Base-by-base conservation (phyloP, 2,329 filamentous ascomycete genomes). In the Cladobotryum protrusum region DNA sequence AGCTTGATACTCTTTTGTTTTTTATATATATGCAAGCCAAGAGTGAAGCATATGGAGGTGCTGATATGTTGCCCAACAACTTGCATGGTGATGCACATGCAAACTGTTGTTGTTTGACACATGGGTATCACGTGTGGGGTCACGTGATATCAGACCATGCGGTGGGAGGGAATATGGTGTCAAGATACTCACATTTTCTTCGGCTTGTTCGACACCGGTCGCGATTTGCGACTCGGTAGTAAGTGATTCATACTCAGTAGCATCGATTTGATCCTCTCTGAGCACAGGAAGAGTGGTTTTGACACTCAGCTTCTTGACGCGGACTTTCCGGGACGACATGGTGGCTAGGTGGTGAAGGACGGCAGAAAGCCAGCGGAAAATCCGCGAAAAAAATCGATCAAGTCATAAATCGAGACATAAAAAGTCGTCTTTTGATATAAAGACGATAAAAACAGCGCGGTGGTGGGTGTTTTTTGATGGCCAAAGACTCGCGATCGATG, bases 131-230 rank as follows among this genome's bases (percentile, higher is more conserved):
- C 70, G 69, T 75, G 75, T 47, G 3, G 0, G 0, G 20, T 18
- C 76, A 79, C 76, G 76, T 79, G 75, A 76, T 69, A 67, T 69
- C 63, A 61, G 58, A 57, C 60, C 57, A 57, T 49, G 56, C 59
- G 53, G 48, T 41, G 54, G 59, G 49, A 53, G 54, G 52, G 58
- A 61, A 58, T 56, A 58, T 41, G 50, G 46, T 41, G 42, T 24
- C 29, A 43, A 52, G 35, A 57, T 56, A 88, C 90, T 83, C 72
- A 96, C 93, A 75, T 92, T 92, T 82, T 97, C 91, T 73, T 99
- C 93, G 57, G 85, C 88, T 68, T 95, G 91, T 72, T 99, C 93
- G 62, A 99, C 93, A 71, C 93, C 93, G 59, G 91, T 96, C 67
- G 93, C 90, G 67, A 96, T 89, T 85, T 89, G 73, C 78, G 83